These are phyloP conservation scores for Setaria italica DNA, from an alignment of 202 grass and related monocot genomes.

Conservation along the genomic window DNA sequence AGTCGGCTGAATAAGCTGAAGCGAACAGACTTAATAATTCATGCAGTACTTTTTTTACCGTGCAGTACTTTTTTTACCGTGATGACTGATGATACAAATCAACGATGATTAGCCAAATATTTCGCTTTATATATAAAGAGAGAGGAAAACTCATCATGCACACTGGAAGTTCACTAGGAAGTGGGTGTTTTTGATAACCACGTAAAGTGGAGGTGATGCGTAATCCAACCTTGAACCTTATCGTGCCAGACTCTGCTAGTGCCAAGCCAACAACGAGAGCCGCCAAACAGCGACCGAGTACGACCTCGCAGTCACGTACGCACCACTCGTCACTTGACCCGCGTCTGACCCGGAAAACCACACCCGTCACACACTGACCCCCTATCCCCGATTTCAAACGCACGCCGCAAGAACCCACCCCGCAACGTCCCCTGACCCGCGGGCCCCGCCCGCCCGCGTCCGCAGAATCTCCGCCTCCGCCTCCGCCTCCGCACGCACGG, in stretches of 20 bases:
- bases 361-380: neutral
- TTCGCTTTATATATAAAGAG: neutral
- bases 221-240: neutral
- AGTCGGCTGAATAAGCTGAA: too few relatives aligned
- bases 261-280: slow-evolving; percentile 3
- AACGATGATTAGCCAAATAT: neutral
- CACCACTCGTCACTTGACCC: neutral
- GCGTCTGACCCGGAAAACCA: slow-evolving; percentile 21
- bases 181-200: neutral
- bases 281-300: slow-evolving; percentile 22
- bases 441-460: slow-evolving; percentile 43
- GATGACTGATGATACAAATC: neutral
- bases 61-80: too few relatives aligned
- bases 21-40: too few relatives aligned
- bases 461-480: slow-evolving; percentile 49
- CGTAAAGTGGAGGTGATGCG: neutral
- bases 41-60: too few relatives aligned
- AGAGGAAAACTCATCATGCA: neutral
- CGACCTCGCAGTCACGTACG: neutral
- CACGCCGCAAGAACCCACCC: slow-evolving; percentile 20
- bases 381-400: slow-evolving; percentile 53
- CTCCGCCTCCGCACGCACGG: slow-evolving; percentile 45
- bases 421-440: slow-evolving; percentile 50
- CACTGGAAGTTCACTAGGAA: neutral
- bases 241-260: neutral